A percentile compares a stretch with the other conserved stretches of the same genome.
Evolutionary conservation across 139 green algal genomes (phyloP).

Genomic region (Coccomyxa sp.): DNA sequence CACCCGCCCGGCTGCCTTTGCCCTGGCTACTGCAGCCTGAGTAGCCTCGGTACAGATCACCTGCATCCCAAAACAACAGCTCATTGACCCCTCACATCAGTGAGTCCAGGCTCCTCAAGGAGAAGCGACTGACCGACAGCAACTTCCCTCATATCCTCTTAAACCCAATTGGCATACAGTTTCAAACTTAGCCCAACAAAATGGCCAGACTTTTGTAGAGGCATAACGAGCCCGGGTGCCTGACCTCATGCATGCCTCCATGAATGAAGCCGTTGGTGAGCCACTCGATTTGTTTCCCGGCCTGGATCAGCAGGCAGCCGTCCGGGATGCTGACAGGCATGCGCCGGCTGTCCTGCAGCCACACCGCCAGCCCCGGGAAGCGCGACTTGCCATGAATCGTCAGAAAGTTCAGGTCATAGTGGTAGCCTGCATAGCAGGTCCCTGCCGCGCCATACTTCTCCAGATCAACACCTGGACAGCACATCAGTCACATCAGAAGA

Average conservation of each 20-base stretch:
- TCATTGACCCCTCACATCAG: neutral
- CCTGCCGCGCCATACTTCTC: conserved; percentile 41
- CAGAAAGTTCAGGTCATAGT: conserved; percentile 94
- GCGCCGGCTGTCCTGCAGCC: conserved; percentile 70
- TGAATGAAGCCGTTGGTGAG: conserved; percentile 78
- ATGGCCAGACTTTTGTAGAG: neutral
- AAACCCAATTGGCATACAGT: neutral
- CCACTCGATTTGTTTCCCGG: conserved; percentile 90
- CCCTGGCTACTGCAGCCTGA: conserved; percentile 46
- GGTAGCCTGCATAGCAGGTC: conserved; percentile 78
- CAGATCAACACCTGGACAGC: conserved; percentile 24
- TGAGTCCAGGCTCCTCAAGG: too few species aligned
- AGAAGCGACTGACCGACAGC: too few species aligned
- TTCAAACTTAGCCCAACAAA: neutral
- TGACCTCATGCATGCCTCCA: conserved; percentile 89
- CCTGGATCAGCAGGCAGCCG: conserved; percentile 86
- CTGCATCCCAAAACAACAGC: conserved; percentile 30
- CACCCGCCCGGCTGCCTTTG: conserved; percentile 42
- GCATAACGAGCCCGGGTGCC: neutral
- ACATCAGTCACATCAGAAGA: neutral
- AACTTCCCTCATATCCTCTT: neutral
- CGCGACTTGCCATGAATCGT: conserved; percentile 82
- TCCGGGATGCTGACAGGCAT: conserved; percentile 66
- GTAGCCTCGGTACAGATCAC: conserved; percentile 74
- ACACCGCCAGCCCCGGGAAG: conserved; percentile 71